phyloP scores from a whole-genome alignment of 352 stramenopile species.

The Globisporangium emineosum region DNA sequence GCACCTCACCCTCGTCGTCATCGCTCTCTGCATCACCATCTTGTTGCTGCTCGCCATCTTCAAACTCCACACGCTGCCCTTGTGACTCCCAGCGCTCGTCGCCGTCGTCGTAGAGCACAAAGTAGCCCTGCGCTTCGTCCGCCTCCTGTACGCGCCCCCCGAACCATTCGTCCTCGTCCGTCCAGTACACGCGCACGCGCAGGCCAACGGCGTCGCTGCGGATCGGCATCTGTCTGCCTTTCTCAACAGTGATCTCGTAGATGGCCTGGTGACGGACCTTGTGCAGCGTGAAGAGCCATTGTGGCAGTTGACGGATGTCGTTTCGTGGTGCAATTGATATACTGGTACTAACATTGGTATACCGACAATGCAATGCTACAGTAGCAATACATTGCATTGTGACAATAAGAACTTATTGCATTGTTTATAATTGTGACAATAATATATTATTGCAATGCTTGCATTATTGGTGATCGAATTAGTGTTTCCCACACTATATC shows the following conservation, averaged over 20 bases:
- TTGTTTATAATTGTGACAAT: no score
- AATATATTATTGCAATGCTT: no score
- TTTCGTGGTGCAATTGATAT: neutral
- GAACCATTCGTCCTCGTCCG: conserved; percentile 76
- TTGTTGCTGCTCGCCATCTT: conserved; percentile 12
- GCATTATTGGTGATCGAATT: no score
- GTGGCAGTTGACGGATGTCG: no score
- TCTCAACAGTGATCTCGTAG: neutral
- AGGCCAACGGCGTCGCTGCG: conserved; percentile 36
- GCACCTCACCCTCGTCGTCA: neutral
- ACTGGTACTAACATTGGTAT: no score
- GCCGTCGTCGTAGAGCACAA: conserved; percentile 77
- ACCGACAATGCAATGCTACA: neutral
- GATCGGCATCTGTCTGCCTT: neutral
- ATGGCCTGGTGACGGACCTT: no score
- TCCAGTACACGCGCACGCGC: conserved; percentile 72
- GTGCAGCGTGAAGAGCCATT: no score
- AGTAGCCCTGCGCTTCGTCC: conserved; percentile 44
- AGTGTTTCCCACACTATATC: no score
- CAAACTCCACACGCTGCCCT: conserved; percentile 36
- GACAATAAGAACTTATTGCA: neutral
- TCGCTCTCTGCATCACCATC: neutral
- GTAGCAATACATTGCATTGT: neutral
- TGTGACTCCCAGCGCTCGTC: conserved; percentile 72
- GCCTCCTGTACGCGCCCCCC: conserved; percentile 41